phyloP scores from a whole-genome alignment of 1,284 basidiomycete species.

The Xerocomus minutiporus region DNA sequence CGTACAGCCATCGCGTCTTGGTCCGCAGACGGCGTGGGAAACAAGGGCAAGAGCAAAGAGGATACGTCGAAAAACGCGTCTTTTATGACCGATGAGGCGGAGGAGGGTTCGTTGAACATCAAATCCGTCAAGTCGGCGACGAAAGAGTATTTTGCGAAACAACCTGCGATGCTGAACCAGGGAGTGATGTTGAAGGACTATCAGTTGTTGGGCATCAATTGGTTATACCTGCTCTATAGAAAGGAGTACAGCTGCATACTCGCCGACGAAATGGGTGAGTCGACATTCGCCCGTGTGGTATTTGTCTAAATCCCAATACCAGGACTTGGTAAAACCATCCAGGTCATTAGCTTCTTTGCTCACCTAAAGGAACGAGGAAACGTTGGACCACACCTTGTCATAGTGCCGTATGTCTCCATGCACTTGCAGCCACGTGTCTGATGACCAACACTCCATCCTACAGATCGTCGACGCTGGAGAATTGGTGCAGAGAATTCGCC shows the following conservation, averaged over 20 bases:
- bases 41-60: constrained; percentile 39
- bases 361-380: constrained; percentile 77
- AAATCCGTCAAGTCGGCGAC: constrained; percentile 43
- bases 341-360: constrained; percentile 96
- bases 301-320: constrained; percentile 2
- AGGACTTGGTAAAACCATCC: constrained; percentile 97
- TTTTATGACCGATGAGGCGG: constrained; percentile 36
- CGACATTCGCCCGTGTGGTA: background rate
- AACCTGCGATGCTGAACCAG: constrained; percentile 70
- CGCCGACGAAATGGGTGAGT: constrained; percentile 93
- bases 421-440: constrained; percentile 37
- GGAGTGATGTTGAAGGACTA: constrained; percentile 90
- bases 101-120: constrained; percentile 62
- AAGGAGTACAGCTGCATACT: constrained; percentile 89
- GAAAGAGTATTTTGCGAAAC: constrained; percentile 66
- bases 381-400: constrained; percentile 85
- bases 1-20: constrained; percentile 74
- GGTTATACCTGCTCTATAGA: constrained; percentile 86
- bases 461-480: constrained; percentile 94
- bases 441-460: constrained; percentile 13
- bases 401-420: constrained; percentile 76
- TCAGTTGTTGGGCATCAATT: constrained; percentile 95
- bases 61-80: constrained; percentile 22
- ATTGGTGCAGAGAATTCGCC: constrained; percentile 96
- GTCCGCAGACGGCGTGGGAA: constrained; percentile 47